Conservation (phyloP, 768 basidiomycete species). For the Suillus lakei region DNA sequence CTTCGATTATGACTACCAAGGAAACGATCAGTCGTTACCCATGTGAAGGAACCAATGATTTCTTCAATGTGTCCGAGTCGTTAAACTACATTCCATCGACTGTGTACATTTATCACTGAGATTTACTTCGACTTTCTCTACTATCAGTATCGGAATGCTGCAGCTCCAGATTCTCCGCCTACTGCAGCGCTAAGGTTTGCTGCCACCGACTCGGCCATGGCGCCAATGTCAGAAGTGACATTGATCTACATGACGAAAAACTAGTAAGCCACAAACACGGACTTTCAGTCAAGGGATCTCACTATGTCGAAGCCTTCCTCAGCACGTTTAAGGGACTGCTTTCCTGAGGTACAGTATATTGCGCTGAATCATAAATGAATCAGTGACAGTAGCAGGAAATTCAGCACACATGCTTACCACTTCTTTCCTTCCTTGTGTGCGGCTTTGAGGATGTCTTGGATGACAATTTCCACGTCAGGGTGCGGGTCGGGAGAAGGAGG, state of each 20-base stretch:
- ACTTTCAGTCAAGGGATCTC: constrained; percentile 24
- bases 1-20: constrained; percentile 38
- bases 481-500: constrained; percentile 68
- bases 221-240: constrained; percentile 48
- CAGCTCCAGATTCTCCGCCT: constrained; percentile 15
- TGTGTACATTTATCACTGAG: constrained; percentile 1
- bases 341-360: constrained; percentile 52
- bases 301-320: constrained; percentile 60
- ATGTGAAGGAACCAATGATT: not conserved
- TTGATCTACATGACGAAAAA: constrained; percentile 46
- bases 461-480: constrained; percentile 62
- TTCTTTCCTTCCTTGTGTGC: constrained; percentile 65
- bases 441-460: constrained; percentile 54
- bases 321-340: constrained; percentile 48
- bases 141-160: constrained; percentile 19
- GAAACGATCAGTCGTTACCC: constrained; percentile 1
- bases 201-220: constrained; percentile 43
- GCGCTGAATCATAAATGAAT: constrained; percentile 38
- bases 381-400: not conserved
- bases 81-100: not conserved
- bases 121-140: not conserved
- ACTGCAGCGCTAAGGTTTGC: constrained; percentile 27
- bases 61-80: not conserved
- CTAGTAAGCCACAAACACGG: constrained; percentile 7
- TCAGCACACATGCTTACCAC: constrained; percentile 47